These are phyloP conservation scores for Sambucus nigra DNA, from an alignment of 129 eudicot genomes.

Conservation along the genomic window DNA sequence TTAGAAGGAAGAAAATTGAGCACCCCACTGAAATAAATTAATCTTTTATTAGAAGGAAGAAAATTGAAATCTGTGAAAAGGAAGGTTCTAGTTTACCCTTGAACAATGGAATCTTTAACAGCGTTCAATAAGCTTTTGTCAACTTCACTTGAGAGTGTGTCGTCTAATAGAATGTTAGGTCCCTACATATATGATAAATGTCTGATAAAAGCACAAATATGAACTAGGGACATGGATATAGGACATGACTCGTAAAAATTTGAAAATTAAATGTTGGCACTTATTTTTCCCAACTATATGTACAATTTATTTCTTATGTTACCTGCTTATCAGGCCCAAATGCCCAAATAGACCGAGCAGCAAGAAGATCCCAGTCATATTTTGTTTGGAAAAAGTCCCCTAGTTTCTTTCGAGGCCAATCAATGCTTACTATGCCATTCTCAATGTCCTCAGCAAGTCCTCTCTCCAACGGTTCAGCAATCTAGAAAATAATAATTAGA, in stretches of 20 bases:
- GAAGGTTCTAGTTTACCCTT: conserved; percentile 50
- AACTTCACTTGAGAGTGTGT: conserved; percentile 94
- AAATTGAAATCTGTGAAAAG: background rate
- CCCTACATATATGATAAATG: conserved; percentile 40
- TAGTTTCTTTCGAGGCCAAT: conserved; percentile 87
- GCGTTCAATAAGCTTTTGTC: conserved; percentile 83
- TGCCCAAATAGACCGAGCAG: conserved; percentile 98
- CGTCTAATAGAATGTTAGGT: conserved; percentile 87
- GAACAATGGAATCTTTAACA: conserved; percentile 98
- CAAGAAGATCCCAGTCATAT: conserved; percentile 99
- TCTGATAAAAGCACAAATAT: conserved; percentile 10
- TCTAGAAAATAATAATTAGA: conserved; percentile 25
- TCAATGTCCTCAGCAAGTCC: conserved; percentile 99
- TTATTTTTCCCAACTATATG: no score
- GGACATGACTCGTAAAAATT: no score
- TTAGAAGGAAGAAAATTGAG: conserved; percentile 28
- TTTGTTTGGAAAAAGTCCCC: conserved; percentile 91
- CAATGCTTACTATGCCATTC: conserved; percentile 86
- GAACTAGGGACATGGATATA: background rate
- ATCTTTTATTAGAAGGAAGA: background rate
- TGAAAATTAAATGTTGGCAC: background rate
- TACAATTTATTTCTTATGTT: background rate
- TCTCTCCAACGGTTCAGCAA: conserved; percentile 96
- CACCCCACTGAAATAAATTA: conserved; percentile 13
- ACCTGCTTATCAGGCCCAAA: conserved; percentile 99